These are phyloP conservation scores for Biscutella laevigata DNA, from an alignment of 441 rosid genomes.

Conservation along the genomic window DNA sequence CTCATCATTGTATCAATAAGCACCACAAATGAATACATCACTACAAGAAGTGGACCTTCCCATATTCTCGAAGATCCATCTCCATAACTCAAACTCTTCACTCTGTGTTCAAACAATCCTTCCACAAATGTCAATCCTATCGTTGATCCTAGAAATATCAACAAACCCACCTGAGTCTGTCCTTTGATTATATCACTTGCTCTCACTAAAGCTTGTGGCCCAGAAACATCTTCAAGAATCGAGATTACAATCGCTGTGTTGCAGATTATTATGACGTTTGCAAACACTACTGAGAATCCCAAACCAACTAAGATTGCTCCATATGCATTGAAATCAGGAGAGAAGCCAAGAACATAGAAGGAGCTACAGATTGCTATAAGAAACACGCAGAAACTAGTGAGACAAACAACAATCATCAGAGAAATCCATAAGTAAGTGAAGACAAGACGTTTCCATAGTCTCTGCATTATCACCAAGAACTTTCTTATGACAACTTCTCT, in stretches of 20 bases:
- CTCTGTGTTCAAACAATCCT: constrained; percentile 87
- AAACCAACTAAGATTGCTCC: constrained; percentile 48
- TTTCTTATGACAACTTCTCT: constrained; percentile 36
- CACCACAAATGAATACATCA: constrained; percentile 76
- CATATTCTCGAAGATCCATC: constrained; percentile 87
- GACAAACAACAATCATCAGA: constrained; percentile 44
- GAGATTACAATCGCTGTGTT: constrained; percentile 55
- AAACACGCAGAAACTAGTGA: constrained; percentile 56
- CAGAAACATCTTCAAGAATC: constrained; percentile 80
- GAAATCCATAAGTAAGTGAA: constrained; percentile 66
- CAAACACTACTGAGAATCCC: constrained; percentile 70
- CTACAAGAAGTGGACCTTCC: constrained; percentile 88
- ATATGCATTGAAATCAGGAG: constrained; percentile 45
- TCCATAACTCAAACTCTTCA: constrained; percentile 76
- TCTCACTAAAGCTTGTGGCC: constrained; percentile 56
- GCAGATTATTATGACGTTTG: constrained; percentile 61
- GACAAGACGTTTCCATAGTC: constrained; percentile 58
- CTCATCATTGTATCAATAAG: constrained; percentile 82
- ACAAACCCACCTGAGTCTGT: constrained; percentile 81
- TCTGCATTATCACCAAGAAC: constrained; percentile 37
- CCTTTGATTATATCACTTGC: constrained; percentile 59
- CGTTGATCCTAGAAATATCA: constrained; percentile 77
- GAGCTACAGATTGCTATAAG: constrained; percentile 47
- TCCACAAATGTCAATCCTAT: constrained; percentile 69
- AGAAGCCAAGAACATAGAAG: constrained; percentile 42